Base-by-base conservation (phyloP, 345 rosid genomes). In the Triadica sebifera region DNA sequence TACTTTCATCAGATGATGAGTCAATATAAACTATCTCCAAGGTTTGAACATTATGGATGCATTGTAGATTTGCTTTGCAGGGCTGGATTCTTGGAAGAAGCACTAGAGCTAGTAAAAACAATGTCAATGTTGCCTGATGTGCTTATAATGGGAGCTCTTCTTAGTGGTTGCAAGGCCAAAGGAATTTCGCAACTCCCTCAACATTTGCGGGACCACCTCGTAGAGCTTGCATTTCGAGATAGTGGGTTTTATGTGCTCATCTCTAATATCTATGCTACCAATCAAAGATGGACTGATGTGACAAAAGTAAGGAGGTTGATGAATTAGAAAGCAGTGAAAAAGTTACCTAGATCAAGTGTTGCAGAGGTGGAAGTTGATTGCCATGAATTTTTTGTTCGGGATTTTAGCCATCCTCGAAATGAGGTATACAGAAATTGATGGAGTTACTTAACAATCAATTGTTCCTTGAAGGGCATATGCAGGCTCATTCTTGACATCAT, bases 131-230 rank as follows among this genome's bases (percentile, higher is more conserved):
- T 71, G 68, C 82, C 85, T 10, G 85, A 86, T 81, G 82, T 80
- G 73, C 77, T 72, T 57, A 86, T 83, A 73, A 75, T 86, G 74
- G 89, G 89, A 81, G 79, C 86, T 70, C 70, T 83, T 79, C 89
- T 83, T 67, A 81, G 85, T 74, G 86, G 80, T 75, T 81, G 83
- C 78, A 79, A 82, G 81, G 76, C 76, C 75, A 75, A 8, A 69
- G 86, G 74, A 12, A 61, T 72, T 43, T 69, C 53, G 65, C 75
- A 81, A 73, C 76, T 82, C 53, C 74, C 82, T 38, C 77, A 58
- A 49, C 68, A 77, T 65, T 70, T 84, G 57, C 47, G 81, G 22
- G 81, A 86, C 50, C 43, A 65, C 37, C 78, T 81, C 15, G 59
- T 62, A 57, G 83, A 78, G 46, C 79, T 82, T 69, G 86, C 76